These are phyloP conservation scores for Geosmithia putterillii DNA, from an alignment of 2,329 filamentous ascomycete genomes.

Conservation along the genomic window DNA sequence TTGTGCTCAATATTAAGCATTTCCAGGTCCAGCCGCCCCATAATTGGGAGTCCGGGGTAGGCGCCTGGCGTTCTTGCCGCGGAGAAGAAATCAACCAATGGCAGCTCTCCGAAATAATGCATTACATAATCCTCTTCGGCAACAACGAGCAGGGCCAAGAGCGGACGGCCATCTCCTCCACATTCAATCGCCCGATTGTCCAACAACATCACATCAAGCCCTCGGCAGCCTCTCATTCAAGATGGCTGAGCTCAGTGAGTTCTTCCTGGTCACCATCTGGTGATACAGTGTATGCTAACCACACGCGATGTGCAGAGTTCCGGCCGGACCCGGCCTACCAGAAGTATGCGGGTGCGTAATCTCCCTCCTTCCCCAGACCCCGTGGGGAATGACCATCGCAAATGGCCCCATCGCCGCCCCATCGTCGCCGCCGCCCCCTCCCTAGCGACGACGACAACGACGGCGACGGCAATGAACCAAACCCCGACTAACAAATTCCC, in stretches of 20 bases:
- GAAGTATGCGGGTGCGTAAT: conserved; percentile 21
- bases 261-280: not conserved
- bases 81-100: not conserved
- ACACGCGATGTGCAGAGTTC: conserved; percentile 16
- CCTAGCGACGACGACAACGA: conserved; percentile 11
- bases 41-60: not conserved
- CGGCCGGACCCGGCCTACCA: conserved; percentile 28
- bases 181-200: not conserved
- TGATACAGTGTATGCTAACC: conserved; percentile 11
- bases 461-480: not conserved
- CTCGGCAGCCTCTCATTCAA: conserved; percentile 12
- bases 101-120: not conserved
- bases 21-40: not conserved
- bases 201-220: conserved; percentile 4
- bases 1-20: not conserved
- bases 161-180: not conserved
- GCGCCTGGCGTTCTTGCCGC: not conserved
- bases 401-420: conserved; percentile 4
- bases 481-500: not conserved
- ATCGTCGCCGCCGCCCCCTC: not conserved
- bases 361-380: conserved; percentile 1
- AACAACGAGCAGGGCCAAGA: not conserved
- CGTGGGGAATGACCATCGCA: conserved; percentile 11
- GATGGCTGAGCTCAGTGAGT: conserved; percentile 27
- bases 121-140: not conserved